phyloP scores from a whole-genome alignment of 108 stramenopile genomes.

The Nannochloropsis salina region DNA sequence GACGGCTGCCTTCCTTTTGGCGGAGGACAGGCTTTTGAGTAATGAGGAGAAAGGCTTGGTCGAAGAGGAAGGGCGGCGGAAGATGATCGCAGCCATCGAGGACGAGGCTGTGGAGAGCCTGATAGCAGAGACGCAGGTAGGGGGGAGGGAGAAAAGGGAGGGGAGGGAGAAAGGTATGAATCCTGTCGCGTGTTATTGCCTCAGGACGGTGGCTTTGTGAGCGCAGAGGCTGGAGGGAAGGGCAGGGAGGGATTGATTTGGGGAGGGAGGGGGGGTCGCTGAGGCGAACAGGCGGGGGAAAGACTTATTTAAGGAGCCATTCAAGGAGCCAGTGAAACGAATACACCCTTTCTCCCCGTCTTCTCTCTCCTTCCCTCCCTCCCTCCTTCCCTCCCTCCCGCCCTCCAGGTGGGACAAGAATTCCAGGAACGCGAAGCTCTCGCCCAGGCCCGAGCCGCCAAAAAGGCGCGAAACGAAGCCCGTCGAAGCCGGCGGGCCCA shows the following conservation, averaged over 20 bases:
- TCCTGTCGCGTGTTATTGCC: background rate
- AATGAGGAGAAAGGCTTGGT: background rate
- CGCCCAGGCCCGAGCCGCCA: background rate
- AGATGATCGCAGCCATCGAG: background rate
- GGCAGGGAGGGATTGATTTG: too few species aligned
- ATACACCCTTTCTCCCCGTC: background rate
- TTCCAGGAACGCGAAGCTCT: background rate
- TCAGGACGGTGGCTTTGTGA: background rate
- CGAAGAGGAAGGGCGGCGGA: background rate
- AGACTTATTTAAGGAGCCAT: too few species aligned
- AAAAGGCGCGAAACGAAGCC: background rate
- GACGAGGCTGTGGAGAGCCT: background rate
- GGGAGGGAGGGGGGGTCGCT: too few species aligned
- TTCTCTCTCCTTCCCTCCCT: background rate
- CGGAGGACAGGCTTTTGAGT: background rate
- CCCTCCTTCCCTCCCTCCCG: background rate
- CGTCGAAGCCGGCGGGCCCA: background rate
- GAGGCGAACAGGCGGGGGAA: too few species aligned
- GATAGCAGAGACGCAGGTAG: background rate
- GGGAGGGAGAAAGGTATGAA: background rate
- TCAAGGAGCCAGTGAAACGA: too few species aligned
- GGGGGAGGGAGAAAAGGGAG: background rate
- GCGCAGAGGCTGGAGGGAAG: too few species aligned
- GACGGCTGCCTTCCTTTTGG: background rate
- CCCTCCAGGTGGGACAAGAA: background rate